Base-by-base conservation (phyloP, 192 early-diverging fungal genomes). In the Diversispora eburnea region DNA sequence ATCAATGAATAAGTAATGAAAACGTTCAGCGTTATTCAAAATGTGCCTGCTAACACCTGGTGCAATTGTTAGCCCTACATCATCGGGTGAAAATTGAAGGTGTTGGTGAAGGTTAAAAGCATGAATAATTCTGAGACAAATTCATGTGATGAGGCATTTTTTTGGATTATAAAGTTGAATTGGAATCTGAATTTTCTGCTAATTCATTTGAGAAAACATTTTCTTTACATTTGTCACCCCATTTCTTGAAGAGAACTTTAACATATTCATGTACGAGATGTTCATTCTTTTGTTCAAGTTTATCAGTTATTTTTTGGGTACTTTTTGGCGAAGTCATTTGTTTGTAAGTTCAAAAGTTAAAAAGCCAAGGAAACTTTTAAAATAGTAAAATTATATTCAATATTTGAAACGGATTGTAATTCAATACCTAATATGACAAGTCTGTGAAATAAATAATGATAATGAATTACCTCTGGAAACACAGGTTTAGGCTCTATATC, bases 61-160 rank as follows among this genome's bases (percentile, higher is more conserved):
- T 47, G 59, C 71, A 41, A 72, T 8, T 15, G 71, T 64, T 20
- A 72, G 49, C 71, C 71, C 62, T 22, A 72, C 39, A 33, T 72
- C 71, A n/a, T 72, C 71, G 17, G 71, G 54, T 72, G 57, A 64
- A 5, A 72, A 41, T 47, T 58, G 47, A 64, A 72, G 71, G 1
- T 59, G 43, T 51, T 72, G 71, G n/a, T 72, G 71, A 45, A 51
- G 43, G 60, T 8, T 72, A 51, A 63, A 72, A 17, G 71, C 71
- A 39, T 72, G 25, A 9, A 64, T 47, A 0, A 72, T 72, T 33
- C 59, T 10, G 57, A 47, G 22, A 39, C 62, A 10, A 72, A 42
- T 48, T 58, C 71, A 72, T 72, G 71, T 17, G 12, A 10, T 39
- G 47, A 25, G 7, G 10, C 0, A 39, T 13, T 13, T 19, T 39